phyloP scores from a whole-genome alignment of 1,139 yeast species.

The Taphrina flavorubra region DNA sequence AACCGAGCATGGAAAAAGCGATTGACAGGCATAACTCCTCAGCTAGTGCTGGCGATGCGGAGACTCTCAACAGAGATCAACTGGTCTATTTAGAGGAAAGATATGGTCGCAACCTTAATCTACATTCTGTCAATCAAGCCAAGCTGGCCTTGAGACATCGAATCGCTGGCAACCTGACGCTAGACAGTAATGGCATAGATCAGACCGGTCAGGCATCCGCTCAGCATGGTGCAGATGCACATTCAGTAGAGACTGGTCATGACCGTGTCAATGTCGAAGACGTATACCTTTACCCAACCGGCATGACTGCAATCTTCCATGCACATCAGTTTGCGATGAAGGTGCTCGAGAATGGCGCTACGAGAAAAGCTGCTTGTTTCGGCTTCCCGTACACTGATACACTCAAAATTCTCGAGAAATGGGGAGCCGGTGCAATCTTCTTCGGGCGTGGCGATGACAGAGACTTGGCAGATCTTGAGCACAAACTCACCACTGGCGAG shows the following conservation, averaged over 20 bases:
- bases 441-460: conserved; percentile 81
- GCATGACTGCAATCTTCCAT: conserved; percentile 88
- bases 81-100: conserved; percentile 81
- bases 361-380: conserved; percentile 73
- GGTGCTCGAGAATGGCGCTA: conserved; percentile 46
- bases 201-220: conserved; percentile 45
- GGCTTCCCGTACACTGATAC: conserved; percentile 97
- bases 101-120: conserved; percentile 84
- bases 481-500: conserved; percentile 65
- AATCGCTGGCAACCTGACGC: conserved; percentile 70
- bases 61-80: conserved; percentile 58
- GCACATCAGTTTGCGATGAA: conserved; percentile 73
- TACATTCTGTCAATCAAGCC: conserved; percentile 75
- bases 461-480: conserved; percentile 70
- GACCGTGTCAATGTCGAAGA: conserved; percentile 60
- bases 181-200: conserved; percentile 48
- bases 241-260: conserved; percentile 48
- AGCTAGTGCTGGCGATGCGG: conserved; percentile 46
- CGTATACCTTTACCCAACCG: conserved; percentile 83
- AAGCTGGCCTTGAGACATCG: conserved; percentile 74
- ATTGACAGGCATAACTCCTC: conserved; percentile 45
- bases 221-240: background rate
- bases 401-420: conserved; percentile 77
- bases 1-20: conserved; percentile 26
- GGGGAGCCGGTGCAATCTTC: conserved; percentile 84